phyloP scores from a whole-genome alignment of 306 rosid genomes.

The Canavalia ensiformis region DNA sequence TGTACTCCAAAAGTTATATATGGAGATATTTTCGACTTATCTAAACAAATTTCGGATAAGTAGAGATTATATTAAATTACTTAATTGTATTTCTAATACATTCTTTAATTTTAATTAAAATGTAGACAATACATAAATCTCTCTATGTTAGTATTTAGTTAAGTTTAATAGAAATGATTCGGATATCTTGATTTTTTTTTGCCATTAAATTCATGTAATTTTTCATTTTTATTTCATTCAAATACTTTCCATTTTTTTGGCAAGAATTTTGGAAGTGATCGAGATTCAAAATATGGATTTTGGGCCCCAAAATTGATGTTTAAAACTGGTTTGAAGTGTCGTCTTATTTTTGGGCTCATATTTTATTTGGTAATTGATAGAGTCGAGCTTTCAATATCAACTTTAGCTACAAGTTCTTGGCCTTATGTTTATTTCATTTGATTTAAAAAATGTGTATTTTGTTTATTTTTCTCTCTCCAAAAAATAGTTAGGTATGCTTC shows the following conservation, averaged over 20 bases:
- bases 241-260: background rate
- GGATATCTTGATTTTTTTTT: background rate
- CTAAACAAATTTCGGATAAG: background rate
- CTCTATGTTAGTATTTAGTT: background rate
- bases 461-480: background rate
- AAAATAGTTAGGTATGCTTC: background rate
- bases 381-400: background rate
- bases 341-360: constrained; percentile 30
- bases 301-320: constrained; percentile 31
- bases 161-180: background rate
- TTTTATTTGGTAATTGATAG: background rate
- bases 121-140: background rate
- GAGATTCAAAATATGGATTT: constrained; percentile 4
- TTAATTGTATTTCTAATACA: background rate
- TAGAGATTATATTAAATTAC: background rate
- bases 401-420: background rate
- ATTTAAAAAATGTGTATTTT: background rate
- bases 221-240: background rate
- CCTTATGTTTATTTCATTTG: background rate
- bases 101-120: background rate
- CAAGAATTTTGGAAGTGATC: background rate
- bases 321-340: background rate
- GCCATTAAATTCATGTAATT: background rate
- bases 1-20: background rate
- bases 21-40: background rate